Conservation (phyloP, 2,329 filamentous ascomycete genomes). For the Apiospora sp. region DNA sequence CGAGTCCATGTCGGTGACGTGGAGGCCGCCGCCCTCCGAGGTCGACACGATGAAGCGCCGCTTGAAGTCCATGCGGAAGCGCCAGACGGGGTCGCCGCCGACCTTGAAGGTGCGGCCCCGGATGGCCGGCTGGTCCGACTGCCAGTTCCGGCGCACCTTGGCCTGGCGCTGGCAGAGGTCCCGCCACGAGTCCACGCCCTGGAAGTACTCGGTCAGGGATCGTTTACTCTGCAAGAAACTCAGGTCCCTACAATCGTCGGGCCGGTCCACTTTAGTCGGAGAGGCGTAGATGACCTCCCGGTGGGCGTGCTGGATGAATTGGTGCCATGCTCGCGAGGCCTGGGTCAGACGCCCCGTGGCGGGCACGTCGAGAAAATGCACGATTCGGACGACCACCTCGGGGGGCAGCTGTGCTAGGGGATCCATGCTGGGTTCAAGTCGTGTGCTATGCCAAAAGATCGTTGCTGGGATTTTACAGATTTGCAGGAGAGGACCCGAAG, state of each 20-base stretch:
- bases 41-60: slow-evolving; percentile 54
- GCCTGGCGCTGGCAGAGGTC: slow-evolving; percentile 51
- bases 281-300: slow-evolving; percentile 34
- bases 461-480: neutral
- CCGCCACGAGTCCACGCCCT: slow-evolving; percentile 49
- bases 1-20: slow-evolving; percentile 55
- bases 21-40: slow-evolving; percentile 52
- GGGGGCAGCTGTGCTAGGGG: slow-evolving; percentile 32
- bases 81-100: slow-evolving; percentile 51
- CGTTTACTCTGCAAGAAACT: slow-evolving; percentile 22
- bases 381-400: slow-evolving; percentile 35
- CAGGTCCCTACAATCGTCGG: slow-evolving; percentile 22
- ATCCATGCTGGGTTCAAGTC: slow-evolving; percentile 25
- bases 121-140: slow-evolving; percentile 40
- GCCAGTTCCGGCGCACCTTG: slow-evolving; percentile 50
- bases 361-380: slow-evolving; percentile 31
- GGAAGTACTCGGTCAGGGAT: slow-evolving; percentile 45
- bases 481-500: neutral
- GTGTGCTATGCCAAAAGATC: neutral
- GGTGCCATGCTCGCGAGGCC: slow-evolving; percentile 32
- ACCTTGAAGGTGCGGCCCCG: slow-evolving; percentile 50
- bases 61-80: slow-evolving; percentile 55
- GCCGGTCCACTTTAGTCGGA: slow-evolving; percentile 20
- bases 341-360: slow-evolving; percentile 30
- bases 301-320: slow-evolving; percentile 34